Percentiles rank a stretch among this genome's conserved stretches.
Conservation (phyloP, 805 yeast genomes). For the Groenewaldozyma salmanticensis region DNA sequence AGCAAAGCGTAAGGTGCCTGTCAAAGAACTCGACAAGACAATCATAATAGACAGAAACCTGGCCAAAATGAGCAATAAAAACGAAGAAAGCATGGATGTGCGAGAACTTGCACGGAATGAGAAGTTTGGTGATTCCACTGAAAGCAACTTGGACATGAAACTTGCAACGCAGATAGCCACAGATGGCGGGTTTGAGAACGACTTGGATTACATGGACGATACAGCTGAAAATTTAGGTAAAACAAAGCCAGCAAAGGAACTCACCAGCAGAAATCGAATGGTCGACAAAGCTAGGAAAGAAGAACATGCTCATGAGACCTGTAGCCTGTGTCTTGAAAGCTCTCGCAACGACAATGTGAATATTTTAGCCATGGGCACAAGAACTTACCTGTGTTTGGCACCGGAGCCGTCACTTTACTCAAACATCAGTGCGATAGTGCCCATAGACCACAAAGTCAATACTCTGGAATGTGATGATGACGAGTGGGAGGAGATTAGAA, state of each 20-base stretch:
- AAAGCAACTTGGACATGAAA: conserved; percentile 20
- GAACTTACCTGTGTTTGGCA: conserved; percentile 31
- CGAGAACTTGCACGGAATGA: conserved; percentile 16
- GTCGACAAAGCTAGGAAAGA: conserved; percentile 22
- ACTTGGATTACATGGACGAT: conserved; percentile 37
- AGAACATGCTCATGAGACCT: conserved; percentile 26
- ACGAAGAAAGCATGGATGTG: conserved; percentile 1
- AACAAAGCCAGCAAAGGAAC: conserved; percentile 7
- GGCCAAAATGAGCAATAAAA: not conserved
- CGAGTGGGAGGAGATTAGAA: conserved; percentile 36
- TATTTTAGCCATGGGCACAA: conserved; percentile 29
- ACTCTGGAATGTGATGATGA: conserved; percentile 34
- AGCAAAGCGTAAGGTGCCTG: not conserved
- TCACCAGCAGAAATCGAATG: conserved; percentile 25
- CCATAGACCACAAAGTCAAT: conserved; percentile 33
- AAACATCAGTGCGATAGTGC: conserved; percentile 32
- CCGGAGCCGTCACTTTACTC: conserved; percentile 34
- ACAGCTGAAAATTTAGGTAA: conserved; percentile 32
- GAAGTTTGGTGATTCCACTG: not conserved
- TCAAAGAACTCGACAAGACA: not conserved
- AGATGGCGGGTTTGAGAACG: conserved; percentile 31
- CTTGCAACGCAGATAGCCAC: conserved; percentile 29
- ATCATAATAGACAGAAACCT: conserved; percentile 4
- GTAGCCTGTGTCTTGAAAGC: conserved; percentile 30
- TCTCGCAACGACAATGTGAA: conserved; percentile 19